Conservation (phyloP, 164 flowering plant species). For the Echeveria elegans region DNA sequence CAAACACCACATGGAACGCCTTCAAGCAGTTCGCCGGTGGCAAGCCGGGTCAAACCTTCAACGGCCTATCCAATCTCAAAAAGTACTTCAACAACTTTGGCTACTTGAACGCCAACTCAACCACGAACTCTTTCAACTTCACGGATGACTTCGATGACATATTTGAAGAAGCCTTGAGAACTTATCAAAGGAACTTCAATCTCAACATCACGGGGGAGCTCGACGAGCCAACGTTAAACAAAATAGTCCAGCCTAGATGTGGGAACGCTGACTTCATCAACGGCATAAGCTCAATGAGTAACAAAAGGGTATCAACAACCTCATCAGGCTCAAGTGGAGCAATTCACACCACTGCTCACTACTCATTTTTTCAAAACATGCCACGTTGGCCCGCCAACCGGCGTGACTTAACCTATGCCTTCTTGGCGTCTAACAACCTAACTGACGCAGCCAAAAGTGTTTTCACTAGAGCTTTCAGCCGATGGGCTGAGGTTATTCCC, state of each 20-base stretch:
- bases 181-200: conserved; percentile 52
- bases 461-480: conserved; percentile 39
- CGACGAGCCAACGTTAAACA: conserved; percentile 23
- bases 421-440: conserved; percentile 30
- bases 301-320: conserved; percentile 15
- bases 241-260: conserved; percentile 28
- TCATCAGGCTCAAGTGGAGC: conserved; percentile 25
- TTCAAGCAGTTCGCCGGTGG: conserved; percentile 41
- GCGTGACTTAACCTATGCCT: conserved; percentile 42
- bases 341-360: conserved; percentile 32
- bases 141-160: conserved; percentile 51
- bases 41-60: conserved; percentile 25
- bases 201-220: too few relatives aligned
- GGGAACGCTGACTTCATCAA: conserved; percentile 34
- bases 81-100: conserved; percentile 55
- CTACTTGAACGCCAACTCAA: conserved; percentile 31
- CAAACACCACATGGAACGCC: conserved; percentile 26
- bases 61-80: conserved; percentile 35
- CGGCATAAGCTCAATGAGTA: conserved; percentile 26
- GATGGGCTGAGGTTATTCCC: conserved; percentile 49
- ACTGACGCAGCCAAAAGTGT: conserved; percentile 24
- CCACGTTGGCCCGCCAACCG: conserved; percentile 45
- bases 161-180: conserved; percentile 41
- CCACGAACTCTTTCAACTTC: conserved; percentile 21
- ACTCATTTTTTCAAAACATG: conserved; percentile 43